Percentiles rank a stretch among this genome's conserved stretches.
phyloP scores from a whole-genome alignment of 176 grass and related monocot species.

The Echinochloa phyllopogon region DNA sequence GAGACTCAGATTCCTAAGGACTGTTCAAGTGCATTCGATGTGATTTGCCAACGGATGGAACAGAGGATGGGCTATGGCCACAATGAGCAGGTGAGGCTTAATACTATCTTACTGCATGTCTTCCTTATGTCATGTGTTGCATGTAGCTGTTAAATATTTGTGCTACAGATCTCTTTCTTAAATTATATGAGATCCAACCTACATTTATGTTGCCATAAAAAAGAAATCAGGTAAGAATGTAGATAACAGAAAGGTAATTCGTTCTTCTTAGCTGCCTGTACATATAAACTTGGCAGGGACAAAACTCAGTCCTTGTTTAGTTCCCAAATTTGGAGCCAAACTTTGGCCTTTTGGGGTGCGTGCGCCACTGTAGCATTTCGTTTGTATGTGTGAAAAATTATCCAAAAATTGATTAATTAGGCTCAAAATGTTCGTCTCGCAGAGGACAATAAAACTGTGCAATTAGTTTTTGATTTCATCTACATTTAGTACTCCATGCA shows the following conservation, averaged over 20 bases:
- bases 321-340: too few relatives aligned
- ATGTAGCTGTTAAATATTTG: conserved; percentile 18
- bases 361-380: too few relatives aligned
- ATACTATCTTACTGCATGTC: not conserved
- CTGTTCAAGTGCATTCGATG: conserved; percentile 81
- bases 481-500: too few relatives aligned
- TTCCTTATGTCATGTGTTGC: not conserved
- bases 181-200: not conserved
- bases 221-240: not conserved
- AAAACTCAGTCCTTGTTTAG: too few relatives aligned
- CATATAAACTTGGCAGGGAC: not conserved
- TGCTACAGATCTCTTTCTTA: not conserved
- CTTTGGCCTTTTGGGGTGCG: too few relatives aligned
- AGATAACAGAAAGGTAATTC: not conserved
- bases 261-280: not conserved
- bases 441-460: too few relatives aligned
- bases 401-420: too few relatives aligned
- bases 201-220: not conserved
- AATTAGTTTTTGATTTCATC: too few relatives aligned
- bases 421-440: too few relatives aligned
- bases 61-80: conserved; percentile 70
- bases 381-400: too few relatives aligned
- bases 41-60: conserved; percentile 79
- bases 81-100: conserved; percentile 67
- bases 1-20: conserved; percentile 60